phyloP scores from a whole-genome alignment of 2,329 filamentous ascomycete species.

The Hymenoscyphus linearis region DNA sequence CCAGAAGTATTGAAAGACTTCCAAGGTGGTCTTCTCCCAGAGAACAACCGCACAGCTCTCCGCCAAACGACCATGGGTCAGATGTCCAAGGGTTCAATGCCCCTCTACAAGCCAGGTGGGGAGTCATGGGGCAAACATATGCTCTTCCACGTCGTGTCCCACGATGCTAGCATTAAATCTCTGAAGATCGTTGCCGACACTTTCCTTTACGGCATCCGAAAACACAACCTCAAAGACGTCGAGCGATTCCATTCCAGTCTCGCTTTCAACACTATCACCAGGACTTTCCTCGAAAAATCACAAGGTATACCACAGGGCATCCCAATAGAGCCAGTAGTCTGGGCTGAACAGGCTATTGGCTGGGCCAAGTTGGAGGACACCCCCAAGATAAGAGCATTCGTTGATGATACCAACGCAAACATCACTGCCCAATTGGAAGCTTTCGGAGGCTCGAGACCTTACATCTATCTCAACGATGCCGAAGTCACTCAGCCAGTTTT shows the following conservation, averaged over 20 bases:
- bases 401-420: conserved; percentile 12
- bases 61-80: conserved; percentile 6
- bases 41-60: conserved; percentile 9
- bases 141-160: conserved; percentile 15
- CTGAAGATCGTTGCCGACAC: conserved; percentile 19
- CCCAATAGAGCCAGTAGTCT: conserved; percentile 14
- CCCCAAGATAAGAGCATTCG: conserved; percentile 11
- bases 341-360: conserved; percentile 15
- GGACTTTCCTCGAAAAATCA: conserved; percentile 12
- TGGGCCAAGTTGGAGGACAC: conserved; percentile 14
- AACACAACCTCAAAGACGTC: conserved; percentile 2
- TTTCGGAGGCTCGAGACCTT: neutral
- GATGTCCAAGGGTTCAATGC: too few species aligned
- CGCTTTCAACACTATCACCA: conserved; percentile 15
- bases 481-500: neutral
- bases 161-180: conserved; percentile 10
- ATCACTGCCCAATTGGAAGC: conserved; percentile 15
- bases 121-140: conserved; percentile 9
- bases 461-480: neutral
- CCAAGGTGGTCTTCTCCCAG: conserved; percentile 15
- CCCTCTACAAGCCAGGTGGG: conserved; percentile 7
- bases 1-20: conserved; percentile 15
- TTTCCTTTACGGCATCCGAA: conserved; percentile 14
- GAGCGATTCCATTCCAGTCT: conserved; percentile 13
- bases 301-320: conserved; percentile 15